These are phyloP conservation scores for Cetraspora pellucida DNA, from an alignment of 192 early-diverging fungal genomes.

Conservation along the genomic window DNA sequence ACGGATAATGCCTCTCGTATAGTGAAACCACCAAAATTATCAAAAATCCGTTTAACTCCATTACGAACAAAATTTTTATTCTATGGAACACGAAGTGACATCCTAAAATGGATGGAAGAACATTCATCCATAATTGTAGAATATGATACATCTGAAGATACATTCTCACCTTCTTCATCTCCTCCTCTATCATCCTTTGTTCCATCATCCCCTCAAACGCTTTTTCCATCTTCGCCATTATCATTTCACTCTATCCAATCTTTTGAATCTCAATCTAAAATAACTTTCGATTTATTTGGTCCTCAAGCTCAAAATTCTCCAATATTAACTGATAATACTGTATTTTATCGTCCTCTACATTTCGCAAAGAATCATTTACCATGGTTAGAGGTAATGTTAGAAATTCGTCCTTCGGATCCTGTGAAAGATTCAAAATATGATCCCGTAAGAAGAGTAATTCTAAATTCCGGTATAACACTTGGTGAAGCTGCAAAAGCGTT, in stretches of 20 bases:
- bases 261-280: background rate
- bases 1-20: background rate
- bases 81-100: conserved; percentile 10
- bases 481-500: conserved; percentile 27
- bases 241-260: background rate
- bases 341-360: conserved; percentile 22
- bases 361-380: conserved; percentile 22
- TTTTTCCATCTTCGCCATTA: background rate
- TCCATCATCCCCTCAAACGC: too few relatives aligned
- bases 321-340: background rate
- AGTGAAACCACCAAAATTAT: conserved; percentile 9
- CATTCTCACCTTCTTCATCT: conserved; percentile 15
- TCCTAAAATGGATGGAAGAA: conserved; percentile 24
- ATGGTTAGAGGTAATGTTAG: conserved; percentile 22
- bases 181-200: background rate
- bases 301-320: background rate
- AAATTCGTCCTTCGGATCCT: conserved; percentile 18
- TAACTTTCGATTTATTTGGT: conserved; percentile 23
- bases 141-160: background rate
- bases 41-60: conserved; percentile 22
- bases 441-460: conserved; percentile 14
- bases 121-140: background rate
- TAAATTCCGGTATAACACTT: conserved; percentile 19
- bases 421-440: conserved; percentile 7
- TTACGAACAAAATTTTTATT: conserved; percentile 15